Conservation (phyloP, 2,329 filamentous ascomycete genomes). For the Sporothrix schenckii region DNA sequence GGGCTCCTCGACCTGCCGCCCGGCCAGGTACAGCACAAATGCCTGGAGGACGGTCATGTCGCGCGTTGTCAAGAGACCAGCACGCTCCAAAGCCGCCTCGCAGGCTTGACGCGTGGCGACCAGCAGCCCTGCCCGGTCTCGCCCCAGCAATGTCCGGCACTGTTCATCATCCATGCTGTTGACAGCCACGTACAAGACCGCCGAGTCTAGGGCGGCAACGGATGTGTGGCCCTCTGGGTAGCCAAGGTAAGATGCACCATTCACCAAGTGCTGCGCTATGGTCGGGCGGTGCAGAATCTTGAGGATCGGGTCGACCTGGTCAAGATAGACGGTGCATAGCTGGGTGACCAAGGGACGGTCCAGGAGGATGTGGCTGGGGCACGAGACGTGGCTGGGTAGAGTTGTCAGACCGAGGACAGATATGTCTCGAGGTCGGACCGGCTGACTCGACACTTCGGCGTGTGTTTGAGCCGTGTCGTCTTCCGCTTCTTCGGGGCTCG, state of each 20-base stretch:
- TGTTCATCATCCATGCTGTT: conserved; percentile 26
- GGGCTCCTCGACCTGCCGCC: conserved; percentile 34
- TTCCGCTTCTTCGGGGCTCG: neutral
- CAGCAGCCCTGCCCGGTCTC: neutral
- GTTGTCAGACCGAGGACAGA: neutral
- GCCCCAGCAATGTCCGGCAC: conserved; percentile 21
- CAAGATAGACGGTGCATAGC: conserved; percentile 37
- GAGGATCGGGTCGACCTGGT: conserved; percentile 39
- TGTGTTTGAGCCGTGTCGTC: conserved; percentile 14
- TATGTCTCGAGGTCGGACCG: neutral
- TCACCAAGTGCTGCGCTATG: conserved; percentile 36
- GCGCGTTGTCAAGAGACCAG: conserved; percentile 38
- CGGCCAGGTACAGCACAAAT: conserved; percentile 42
- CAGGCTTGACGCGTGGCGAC: conserved; percentile 32
- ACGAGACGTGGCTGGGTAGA: neutral
- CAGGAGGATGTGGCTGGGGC: neutral
- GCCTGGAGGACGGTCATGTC: conserved; percentile 41
- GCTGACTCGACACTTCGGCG: neutral
- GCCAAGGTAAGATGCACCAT: conserved; percentile 37
- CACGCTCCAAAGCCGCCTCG: conserved; percentile 37
- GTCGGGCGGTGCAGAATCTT: conserved; percentile 39
- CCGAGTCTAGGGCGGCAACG: neutral
- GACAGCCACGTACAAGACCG: conserved; percentile 19
- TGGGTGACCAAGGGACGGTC: neutral
- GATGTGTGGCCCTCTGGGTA: conserved; percentile 37